Conservation (phyloP, 768 basidiomycete genomes). For the Lactarius vividus region DNA sequence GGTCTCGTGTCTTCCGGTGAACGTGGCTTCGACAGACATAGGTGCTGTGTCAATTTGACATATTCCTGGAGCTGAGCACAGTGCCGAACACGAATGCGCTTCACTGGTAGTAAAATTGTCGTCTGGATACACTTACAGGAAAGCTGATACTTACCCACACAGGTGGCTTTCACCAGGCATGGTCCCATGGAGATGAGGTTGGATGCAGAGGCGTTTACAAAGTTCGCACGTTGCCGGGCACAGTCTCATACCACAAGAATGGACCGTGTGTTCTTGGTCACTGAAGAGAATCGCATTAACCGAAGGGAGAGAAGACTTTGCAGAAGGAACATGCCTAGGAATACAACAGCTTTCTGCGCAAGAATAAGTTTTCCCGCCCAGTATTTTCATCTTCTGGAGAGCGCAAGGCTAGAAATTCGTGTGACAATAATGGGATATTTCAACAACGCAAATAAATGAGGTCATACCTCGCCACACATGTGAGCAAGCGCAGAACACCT, state of each 20-base stretch:
- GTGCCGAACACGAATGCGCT: conserved; percentile 45
- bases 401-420: conserved; percentile 18
- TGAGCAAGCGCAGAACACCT: conserved; percentile 53
- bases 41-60: conserved; percentile 60
- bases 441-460: not conserved
- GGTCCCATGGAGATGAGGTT: conserved; percentile 52
- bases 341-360: conserved; percentile 19
- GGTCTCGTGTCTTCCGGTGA: conserved; percentile 55
- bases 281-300: conserved; percentile 32
- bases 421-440: not conserved
- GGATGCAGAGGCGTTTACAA: conserved; percentile 52
- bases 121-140: not conserved
- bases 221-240: conserved; percentile 56
- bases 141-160: conserved; percentile 48
- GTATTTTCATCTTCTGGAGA: conserved; percentile 13
- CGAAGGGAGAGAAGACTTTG: not conserved
- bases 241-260: conserved; percentile 49
- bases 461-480: conserved; percentile 51
- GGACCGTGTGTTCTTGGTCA: conserved; percentile 43
- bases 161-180: conserved; percentile 44
- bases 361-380: conserved; percentile 15
- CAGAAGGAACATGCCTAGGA: conserved; percentile 15
- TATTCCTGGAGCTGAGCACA: conserved; percentile 48
- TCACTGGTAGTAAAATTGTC: conserved; percentile 38
- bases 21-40: conserved; percentile 59